Conservation (phyloP, 108 stramenopile genomes). For the Mayamaea pseudoterrestris region DNA sequence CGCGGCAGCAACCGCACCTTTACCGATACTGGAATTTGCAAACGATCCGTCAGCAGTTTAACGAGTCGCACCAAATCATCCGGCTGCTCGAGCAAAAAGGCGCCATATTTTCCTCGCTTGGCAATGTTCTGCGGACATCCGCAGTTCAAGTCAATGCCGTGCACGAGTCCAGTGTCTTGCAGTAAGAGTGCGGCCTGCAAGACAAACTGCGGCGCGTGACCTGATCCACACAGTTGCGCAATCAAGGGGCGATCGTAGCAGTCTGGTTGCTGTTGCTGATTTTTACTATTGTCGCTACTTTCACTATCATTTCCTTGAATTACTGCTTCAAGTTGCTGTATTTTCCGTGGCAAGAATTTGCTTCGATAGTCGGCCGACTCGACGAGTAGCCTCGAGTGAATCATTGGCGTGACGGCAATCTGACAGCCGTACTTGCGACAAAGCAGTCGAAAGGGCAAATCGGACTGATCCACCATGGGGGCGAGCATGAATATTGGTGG, state of each 20-base stretch:
- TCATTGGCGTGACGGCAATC: slow-evolving; percentile 95
- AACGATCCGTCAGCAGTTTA: slow-evolving; percentile 32
- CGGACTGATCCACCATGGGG: slow-evolving; percentile 97
- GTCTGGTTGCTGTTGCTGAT: not conserved
- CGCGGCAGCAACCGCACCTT: slow-evolving; percentile 71
- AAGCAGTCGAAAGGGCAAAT: slow-evolving; percentile 91
- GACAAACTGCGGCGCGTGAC: slow-evolving; percentile 43
- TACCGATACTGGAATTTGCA: slow-evolving; percentile 57
- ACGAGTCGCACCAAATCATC: slow-evolving; percentile 46
- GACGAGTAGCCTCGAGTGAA: slow-evolving; percentile 55
- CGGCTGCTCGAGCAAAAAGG: slow-evolving; percentile 84
- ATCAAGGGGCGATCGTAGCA: slow-evolving; percentile 66
- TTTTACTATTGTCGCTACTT: too few species aligned
- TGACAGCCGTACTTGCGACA: slow-evolving; percentile 81
- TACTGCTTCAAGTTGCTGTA: slow-evolving; percentile 7
- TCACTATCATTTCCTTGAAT: not conserved
- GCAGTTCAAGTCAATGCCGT: slow-evolving; percentile 95
- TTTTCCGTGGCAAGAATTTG: slow-evolving; percentile 34
- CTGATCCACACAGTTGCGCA: slow-evolving; percentile 84
- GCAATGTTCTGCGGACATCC: slow-evolving; percentile 97
- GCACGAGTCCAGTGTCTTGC: slow-evolving; percentile 64
- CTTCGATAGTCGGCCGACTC: slow-evolving; percentile 35
- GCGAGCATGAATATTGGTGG: slow-evolving; percentile 44
- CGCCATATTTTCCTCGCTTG: slow-evolving; percentile 86
- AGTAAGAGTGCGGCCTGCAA: slow-evolving; percentile 73